Conservation (phyloP, 2,329 filamentous ascomycete genomes). For the Raffaelea arxii region DNA sequence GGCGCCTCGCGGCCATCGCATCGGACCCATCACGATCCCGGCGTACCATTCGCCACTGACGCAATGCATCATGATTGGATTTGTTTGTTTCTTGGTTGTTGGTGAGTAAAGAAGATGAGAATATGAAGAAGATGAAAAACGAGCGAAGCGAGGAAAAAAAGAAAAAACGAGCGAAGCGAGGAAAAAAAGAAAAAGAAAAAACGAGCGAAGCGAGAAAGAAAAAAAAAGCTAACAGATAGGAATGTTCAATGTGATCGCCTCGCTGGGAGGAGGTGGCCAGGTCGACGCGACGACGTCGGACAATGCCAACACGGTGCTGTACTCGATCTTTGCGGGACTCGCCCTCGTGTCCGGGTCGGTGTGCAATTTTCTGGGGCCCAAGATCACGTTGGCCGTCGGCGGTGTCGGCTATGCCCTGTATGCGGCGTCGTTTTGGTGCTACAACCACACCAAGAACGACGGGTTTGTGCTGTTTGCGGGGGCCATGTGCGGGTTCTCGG, state of each 20-base stretch:
- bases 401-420: slow-evolving; percentile 57
- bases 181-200: slow-evolving; percentile 13
- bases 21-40: not conserved
- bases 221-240: slow-evolving; percentile 16
- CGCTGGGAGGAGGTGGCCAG: slow-evolving; percentile 5
- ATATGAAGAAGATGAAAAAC: too few relatives aligned
- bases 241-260: slow-evolving; percentile 4
- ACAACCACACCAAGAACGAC: slow-evolving; percentile 52
- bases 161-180: slow-evolving; percentile 12
- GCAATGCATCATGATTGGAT: not conserved
- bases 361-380: slow-evolving; percentile 56
- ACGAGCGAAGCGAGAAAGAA: not conserved
- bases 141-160: not conserved
- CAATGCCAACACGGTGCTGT: slow-evolving; percentile 28
- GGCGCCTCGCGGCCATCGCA: not conserved
- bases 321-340: slow-evolving; percentile 46
- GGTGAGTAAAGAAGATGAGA: not conserved
- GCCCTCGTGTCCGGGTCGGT: not conserved
- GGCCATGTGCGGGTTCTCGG: slow-evolving; percentile 63
- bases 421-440: slow-evolving; percentile 56
- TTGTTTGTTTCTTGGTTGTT: slow-evolving; percentile 4
- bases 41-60: not conserved
- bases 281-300: not conserved
- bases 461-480: slow-evolving; percentile 66
- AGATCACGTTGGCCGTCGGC: not conserved